Conservation (phyloP, 2,329 filamentous ascomycete genomes). For the Drechslerella dactyloides region DNA sequence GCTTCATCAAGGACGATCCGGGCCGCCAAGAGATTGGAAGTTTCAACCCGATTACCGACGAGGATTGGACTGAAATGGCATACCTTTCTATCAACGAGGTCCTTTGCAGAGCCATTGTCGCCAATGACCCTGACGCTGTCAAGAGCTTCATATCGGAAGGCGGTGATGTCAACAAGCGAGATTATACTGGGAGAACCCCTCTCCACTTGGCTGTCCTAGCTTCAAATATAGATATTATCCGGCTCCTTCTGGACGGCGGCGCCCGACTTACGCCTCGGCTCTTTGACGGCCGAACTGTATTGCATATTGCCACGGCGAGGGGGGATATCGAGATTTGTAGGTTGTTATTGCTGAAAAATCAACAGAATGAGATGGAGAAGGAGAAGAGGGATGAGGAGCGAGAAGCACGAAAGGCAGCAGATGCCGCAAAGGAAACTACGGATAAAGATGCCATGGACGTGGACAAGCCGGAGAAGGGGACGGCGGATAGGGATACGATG, state of each 20-base stretch:
- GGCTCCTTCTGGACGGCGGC: constrained; percentile 72
- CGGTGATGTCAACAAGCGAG: constrained; percentile 73
- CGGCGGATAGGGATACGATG: no score
- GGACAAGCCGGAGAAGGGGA: no score
- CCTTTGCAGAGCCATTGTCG: constrained; percentile 80
- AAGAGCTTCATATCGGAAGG: constrained; percentile 71
- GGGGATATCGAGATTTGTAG: constrained; percentile 73
- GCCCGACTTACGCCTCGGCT: constrained; percentile 75
- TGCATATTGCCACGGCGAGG: constrained; percentile 77
- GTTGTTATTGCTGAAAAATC: constrained; percentile 74
- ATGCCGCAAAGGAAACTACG: constrained; percentile 56
- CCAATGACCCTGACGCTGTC: constrained; percentile 73
- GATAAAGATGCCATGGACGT: no score
- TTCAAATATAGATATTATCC: constrained; percentile 70
- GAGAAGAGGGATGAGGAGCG: constrained; percentile 57
- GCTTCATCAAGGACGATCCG: constrained; percentile 79
- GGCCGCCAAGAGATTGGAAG: constrained; percentile 75
- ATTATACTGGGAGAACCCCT: constrained; percentile 77
- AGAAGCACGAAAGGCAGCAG: constrained; percentile 39
- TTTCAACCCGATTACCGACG: constrained; percentile 23
- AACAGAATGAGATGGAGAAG: constrained; percentile 73
- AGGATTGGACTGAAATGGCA: constrained; percentile 68
- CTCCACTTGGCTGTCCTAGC: constrained; percentile 78
- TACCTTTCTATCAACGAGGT: constrained; percentile 79
- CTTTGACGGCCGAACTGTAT: constrained; percentile 77